Evolutionary conservation across 2,329 filamentous ascomycete species (phyloP).

Genomic region (Pestalotiopsis sp.): DNA sequence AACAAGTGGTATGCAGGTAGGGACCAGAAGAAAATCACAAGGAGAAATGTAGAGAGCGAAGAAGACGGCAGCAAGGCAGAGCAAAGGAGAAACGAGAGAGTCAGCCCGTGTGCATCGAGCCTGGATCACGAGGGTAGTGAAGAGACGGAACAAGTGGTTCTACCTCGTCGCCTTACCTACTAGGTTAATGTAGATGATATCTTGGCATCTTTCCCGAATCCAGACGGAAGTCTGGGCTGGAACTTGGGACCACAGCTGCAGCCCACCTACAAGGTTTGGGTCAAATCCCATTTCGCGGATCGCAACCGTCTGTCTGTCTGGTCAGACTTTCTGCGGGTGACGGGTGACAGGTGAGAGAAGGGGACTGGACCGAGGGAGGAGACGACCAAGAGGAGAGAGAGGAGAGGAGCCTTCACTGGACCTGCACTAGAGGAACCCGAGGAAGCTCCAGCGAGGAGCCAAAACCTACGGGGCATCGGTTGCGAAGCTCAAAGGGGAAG

Average conservation of each 20-base stretch:
- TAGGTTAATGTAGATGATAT: background rate
- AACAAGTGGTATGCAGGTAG: background rate
- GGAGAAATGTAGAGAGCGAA: background rate
- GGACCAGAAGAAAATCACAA: background rate
- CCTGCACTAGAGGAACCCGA: background rate
- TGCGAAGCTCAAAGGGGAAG: slow-evolving; percentile 10
- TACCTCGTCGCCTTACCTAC: background rate
- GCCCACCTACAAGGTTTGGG: background rate
- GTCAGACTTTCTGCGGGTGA: background rate
- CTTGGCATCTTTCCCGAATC: background rate
- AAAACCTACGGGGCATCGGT: background rate
- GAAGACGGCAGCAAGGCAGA: background rate
- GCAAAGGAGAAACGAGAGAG: background rate
- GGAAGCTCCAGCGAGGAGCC: background rate
- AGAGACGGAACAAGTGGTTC: background rate
- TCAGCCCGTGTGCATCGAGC: background rate
- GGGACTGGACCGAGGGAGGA: background rate
- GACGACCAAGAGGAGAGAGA: background rate
- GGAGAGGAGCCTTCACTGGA: background rate
- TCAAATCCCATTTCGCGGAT: background rate
- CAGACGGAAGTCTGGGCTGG: background rate
- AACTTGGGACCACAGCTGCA: background rate
- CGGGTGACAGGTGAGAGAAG: background rate
- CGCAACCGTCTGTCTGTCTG: background rate
- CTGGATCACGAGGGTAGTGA: background rate